Percentiles rank a stretch among this genome's conserved stretches.
phyloP scores from a whole-genome alignment of 2,329 filamentous ascomycete genomes.

The Epichloe gansuensis region DNA sequence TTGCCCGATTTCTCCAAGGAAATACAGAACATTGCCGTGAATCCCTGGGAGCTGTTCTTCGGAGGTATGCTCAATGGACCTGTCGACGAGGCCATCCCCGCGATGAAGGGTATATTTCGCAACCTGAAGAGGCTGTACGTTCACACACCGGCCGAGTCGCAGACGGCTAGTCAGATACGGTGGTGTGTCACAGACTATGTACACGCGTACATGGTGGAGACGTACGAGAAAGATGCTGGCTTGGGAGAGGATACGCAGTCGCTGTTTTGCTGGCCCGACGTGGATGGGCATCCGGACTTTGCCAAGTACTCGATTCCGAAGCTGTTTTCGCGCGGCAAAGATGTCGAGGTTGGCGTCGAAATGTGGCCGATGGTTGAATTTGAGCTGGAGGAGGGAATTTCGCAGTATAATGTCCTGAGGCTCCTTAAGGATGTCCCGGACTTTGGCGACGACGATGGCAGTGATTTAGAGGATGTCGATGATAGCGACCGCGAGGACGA shows the following conservation, averaged over 20 bases:
- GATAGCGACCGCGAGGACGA: conserved; percentile 8
- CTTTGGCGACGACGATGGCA: conserved; percentile 5
- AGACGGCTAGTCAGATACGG: conserved; percentile 7
- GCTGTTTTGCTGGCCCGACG: conserved; percentile 22
- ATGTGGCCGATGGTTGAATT: conserved; percentile 21
- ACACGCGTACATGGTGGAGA: conserved; percentile 16
- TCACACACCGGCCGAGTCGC: background rate
- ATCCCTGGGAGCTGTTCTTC: conserved; percentile 1
- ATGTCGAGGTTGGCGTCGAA: conserved; percentile 9
- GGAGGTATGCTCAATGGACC: background rate
- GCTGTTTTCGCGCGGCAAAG: background rate
- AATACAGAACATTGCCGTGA: conserved; percentile 17
- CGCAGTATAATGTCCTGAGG: conserved; percentile 9
- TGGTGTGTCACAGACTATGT: conserved; percentile 22
- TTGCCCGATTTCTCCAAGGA: conserved; percentile 18
- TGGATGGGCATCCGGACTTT: conserved; percentile 17
- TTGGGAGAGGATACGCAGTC: conserved; percentile 14
- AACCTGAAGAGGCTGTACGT: conserved; percentile 18
- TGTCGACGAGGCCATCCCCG: conserved; percentile 1
- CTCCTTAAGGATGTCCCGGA: conserved; percentile 1
- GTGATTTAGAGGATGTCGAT: background rate
- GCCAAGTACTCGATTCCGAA: conserved; percentile 14
- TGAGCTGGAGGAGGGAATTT: conserved; percentile 10
- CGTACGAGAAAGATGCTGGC: conserved; percentile 13
- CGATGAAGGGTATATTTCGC: conserved; percentile 7